Evolutionary conservation across 352 stramenopile genomes (phyloP).

Genomic region (Nothophytophthora sp.): DNA sequence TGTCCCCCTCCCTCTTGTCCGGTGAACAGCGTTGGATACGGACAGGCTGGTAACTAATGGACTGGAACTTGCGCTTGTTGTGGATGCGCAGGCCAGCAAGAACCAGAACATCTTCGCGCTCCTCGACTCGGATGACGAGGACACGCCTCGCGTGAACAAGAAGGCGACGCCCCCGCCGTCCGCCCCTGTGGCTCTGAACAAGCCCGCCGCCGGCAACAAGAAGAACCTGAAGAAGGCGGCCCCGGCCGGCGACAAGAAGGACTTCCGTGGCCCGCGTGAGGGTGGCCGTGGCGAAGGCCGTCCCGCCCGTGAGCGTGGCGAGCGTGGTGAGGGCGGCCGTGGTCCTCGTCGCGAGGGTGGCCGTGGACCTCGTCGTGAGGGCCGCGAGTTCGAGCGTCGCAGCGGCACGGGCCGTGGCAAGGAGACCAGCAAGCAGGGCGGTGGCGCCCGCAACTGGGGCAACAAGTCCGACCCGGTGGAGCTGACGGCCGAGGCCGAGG

Average conservation of each 20-base stretch:
- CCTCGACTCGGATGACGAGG: conserved; percentile 82
- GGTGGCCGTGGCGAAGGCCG: conserved; percentile 41
- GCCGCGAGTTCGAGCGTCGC: conserved; percentile 94
- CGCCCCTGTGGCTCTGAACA: conserved; percentile 73
- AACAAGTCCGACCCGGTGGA: conserved; percentile 93
- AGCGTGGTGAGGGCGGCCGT: conserved; percentile 54
- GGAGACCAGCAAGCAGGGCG: conserved; percentile 95
- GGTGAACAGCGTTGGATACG: conserved; percentile 7
- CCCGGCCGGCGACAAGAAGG: conserved; percentile 58
- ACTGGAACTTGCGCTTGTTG: conserved; percentile 1
- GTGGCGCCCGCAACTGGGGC: conserved; percentile 96
- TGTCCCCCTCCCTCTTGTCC: neutral
- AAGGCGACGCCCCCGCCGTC: conserved; percentile 49
- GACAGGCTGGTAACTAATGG: conserved; percentile 11
- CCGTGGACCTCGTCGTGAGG: too few species aligned
- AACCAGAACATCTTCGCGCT: conserved; percentile 72
- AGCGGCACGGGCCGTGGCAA: conserved; percentile 95
- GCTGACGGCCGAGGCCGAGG: conserved; percentile 61
- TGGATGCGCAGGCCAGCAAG: conserved; percentile 40
- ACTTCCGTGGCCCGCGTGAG: conserved; percentile 48
- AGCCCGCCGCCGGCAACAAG: conserved; percentile 85
- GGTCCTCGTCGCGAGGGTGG: conserved; percentile 75
- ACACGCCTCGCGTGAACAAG: conserved; percentile 68
- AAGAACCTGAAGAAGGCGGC: conserved; percentile 67
- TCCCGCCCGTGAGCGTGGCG: conserved; percentile 37